Base-by-base conservation (phyloP, 352 stramenopile species). In the Phytopythium chamaehyphon region DNA sequence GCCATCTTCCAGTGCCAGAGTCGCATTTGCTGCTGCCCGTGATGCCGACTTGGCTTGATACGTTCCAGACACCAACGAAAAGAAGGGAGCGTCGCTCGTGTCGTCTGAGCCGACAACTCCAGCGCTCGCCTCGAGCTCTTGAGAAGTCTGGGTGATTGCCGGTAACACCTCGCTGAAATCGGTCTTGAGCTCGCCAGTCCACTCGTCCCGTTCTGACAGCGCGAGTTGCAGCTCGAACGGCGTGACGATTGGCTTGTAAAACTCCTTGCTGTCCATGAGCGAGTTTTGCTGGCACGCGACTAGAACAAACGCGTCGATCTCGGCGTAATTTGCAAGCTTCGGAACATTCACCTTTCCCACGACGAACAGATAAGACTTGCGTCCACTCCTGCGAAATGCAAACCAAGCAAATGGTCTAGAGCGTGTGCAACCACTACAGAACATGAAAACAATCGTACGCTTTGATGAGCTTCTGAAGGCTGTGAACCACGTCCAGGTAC, bases 321-420 rank as follows among this genome's bases (percentile, higher is more conserved):
- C 94, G 14, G 91, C 90, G 83, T 98, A 99, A 59, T 99, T 99
- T 16, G 92, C 88, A 18, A 99, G 77, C 71, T 99, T 99, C 15
- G 94, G 88, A 15, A 97, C 84, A 65, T 98, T 98, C 26, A 99
- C 82, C 66, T 98, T 98, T 38, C 96, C 96, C 22, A 99, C 93
- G 12, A 96, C 85, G 66, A 99, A 98, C 23, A 96, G 83, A 59
- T 99, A 99, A 40, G 84, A 95, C 56, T 98, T 97, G 46, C 93
- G 87, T 16, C 93, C 92, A 24, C 71, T 95, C 66, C 80, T 98
- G 57, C 43, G 58, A 38, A 40, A 16, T 40, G 51, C 57, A 42
- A 36, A 72, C 26, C 15, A 11, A 22, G 4, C 12, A 2, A 8
- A 22, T 8, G 18, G 22, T 15, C n/a, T n/a, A n/a, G n/a, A 21